These are phyloP conservation scores for Ceratocystis albifundus DNA, from an alignment of 2,329 filamentous ascomycete species.

Conservation along the genomic window DNA sequence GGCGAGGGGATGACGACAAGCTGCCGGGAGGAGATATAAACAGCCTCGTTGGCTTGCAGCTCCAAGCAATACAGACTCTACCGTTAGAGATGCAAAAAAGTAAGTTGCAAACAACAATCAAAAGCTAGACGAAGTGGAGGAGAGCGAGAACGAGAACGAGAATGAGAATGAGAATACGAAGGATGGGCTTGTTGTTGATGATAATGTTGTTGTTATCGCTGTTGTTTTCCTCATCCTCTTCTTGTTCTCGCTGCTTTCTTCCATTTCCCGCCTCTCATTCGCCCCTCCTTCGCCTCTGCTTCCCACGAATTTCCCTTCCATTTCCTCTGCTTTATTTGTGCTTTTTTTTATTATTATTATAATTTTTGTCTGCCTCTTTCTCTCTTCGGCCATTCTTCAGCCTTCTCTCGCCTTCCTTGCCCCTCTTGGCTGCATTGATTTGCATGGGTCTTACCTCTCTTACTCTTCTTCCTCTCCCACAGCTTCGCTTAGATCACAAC, in stretches of 20 bases:
- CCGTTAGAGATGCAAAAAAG: constrained; percentile 18
- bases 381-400: background rate
- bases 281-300: background rate
- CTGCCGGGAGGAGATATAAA: background rate
- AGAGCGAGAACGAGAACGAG: no score
- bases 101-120: background rate
- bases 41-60: background rate
- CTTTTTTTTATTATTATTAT: no score
- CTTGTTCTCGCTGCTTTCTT: background rate
- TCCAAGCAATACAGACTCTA: constrained; percentile 12
- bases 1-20: background rate
- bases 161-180: background rate
- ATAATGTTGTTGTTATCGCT: no score
- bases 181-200: background rate
- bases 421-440: constrained; percentile 8
- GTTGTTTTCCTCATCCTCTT: no score
- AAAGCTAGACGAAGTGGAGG: no score
- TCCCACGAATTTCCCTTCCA: background rate
- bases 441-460: background rate
- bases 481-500: no score
- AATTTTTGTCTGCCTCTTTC: background rate
- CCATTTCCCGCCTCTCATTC: no score
- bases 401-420: background rate
- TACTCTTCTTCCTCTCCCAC: no score
- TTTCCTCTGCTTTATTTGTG: no score